Conservation (phyloP, 805 yeast genomes). For the Peterozyma xylosa region DNA sequence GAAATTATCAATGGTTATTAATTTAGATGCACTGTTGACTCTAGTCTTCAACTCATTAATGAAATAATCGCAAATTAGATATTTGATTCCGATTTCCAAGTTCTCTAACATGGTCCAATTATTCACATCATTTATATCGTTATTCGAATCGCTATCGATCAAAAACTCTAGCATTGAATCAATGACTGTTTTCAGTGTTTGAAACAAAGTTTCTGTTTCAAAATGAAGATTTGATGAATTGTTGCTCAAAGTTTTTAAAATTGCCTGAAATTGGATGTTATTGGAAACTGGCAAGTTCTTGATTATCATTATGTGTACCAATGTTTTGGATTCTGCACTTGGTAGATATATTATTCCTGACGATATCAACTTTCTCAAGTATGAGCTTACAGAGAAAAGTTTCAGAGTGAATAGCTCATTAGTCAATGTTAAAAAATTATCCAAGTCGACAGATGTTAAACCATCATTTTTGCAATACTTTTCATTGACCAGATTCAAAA, state of each 20-base stretch:
- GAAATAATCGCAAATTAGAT: conserved; percentile 1
- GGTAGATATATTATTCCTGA: conserved; percentile 71
- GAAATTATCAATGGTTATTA: conserved; percentile 31
- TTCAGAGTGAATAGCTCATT: conserved; percentile 40
- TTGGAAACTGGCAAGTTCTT: conserved; percentile 50
- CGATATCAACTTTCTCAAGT: conserved; percentile 74
- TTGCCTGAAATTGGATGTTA: conserved; percentile 21
- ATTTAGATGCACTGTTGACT: conserved; percentile 19
- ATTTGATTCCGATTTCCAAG: conserved; percentile 1
- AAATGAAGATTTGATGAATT: background rate
- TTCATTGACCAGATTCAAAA: conserved; percentile 18
- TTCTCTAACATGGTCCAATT: background rate
- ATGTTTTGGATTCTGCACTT: conserved; percentile 41
- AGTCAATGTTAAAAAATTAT: conserved; percentile 36
- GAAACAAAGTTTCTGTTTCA: background rate
- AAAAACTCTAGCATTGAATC: background rate
- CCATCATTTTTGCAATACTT: background rate
- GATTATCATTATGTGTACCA: conserved; percentile 47
- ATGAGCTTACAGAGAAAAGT: conserved; percentile 52
- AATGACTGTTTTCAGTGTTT: background rate
- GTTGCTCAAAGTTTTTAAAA: conserved; percentile 14
- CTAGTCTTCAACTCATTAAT: background rate
- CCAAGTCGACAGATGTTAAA: conserved; percentile 11
- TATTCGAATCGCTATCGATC: background rate
- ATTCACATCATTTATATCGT: background rate